Evolutionary conservation across 345 rosid genomes (phyloP).

Genomic region (Xanthoceras sorbifolium): DNA sequence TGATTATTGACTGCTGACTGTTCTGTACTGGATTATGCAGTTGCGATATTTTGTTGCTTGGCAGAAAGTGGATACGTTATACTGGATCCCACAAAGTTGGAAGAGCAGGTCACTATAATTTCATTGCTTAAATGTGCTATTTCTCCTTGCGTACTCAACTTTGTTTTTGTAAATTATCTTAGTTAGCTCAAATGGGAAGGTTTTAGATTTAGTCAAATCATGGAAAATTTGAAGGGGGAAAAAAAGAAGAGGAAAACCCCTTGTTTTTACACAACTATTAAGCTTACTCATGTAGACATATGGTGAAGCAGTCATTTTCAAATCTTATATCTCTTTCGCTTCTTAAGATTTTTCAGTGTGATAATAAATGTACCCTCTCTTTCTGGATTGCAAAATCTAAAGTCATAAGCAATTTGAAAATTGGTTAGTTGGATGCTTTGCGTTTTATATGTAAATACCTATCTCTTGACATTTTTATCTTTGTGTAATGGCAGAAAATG

Average conservation of each 20-base stretch:
- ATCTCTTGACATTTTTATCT: constrained; percentile 10
- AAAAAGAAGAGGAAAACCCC: too few species aligned
- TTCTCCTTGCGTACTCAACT: neutral
- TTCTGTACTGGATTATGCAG: constrained; percentile 42
- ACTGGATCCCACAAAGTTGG: constrained; percentile 82
- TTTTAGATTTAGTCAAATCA: neutral
- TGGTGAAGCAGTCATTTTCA: neutral
- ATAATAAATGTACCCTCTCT: neutral
- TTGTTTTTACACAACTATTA: neutral
- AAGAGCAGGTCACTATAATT: constrained; percentile 68
- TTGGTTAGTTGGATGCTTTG: neutral
- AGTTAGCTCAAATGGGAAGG: neutral
- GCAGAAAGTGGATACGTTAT: constrained; percentile 57
- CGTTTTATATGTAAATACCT: neutral
- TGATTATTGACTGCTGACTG: neutral
- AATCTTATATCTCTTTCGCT: too few species aligned
- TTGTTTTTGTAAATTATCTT: neutral
- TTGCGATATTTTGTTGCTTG: constrained; percentile 84
- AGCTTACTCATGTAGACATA: neutral
- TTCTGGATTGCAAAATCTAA: neutral
- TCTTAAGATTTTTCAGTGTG: constrained; percentile 15
- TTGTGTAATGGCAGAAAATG: constrained; percentile 52
- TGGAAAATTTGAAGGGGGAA: neutral
- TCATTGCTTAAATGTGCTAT: constrained; percentile 15
- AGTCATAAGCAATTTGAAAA: too few species aligned